Evolutionary conservation across 257 asterid genomes (phyloP).

Genomic region (Cruciata laevipes): DNA sequence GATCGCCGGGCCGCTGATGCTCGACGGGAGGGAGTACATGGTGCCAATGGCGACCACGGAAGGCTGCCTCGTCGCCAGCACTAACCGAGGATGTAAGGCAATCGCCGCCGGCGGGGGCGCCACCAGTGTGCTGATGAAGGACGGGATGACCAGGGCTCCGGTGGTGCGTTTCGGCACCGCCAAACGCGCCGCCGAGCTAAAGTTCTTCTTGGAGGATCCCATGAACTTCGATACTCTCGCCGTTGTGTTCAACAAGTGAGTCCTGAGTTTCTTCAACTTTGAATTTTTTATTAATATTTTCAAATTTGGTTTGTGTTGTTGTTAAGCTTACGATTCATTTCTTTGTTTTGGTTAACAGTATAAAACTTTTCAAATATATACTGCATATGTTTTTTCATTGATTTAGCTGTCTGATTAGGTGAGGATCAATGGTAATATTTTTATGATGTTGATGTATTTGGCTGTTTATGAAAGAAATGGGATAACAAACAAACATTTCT

Average conservation of each 20-base stretch:
- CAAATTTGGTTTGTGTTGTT: background rate
- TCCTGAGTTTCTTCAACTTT: background rate
- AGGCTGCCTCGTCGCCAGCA: constrained; percentile 56
- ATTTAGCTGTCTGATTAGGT: constrained; percentile 5
- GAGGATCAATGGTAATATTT: background rate
- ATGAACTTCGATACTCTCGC: constrained; percentile 38
- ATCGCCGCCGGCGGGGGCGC: constrained; percentile 47
- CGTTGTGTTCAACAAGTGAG: constrained; percentile 46
- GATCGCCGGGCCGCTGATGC: constrained; percentile 51
- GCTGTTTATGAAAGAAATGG: background rate
- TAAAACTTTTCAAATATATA: background rate
- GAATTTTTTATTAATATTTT: background rate
- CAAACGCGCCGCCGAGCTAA: constrained; percentile 44
- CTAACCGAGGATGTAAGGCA: constrained; percentile 62
- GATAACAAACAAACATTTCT: background rate
- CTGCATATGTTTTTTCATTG: background rate
- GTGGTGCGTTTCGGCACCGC: constrained; percentile 48
- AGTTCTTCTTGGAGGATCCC: constrained; percentile 45
- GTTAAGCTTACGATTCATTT: background rate
- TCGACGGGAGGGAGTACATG: constrained; percentile 44
- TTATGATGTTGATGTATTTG: constrained; percentile 9
- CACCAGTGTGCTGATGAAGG: constrained; percentile 31
- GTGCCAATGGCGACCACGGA: constrained; percentile 66
- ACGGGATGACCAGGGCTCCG: constrained; percentile 59
- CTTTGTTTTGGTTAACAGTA: background rate